Evolutionary conservation across 345 rosid genomes (phyloP), one percentile per base, ranked within the genome.

Genomic region (Carallia pectinifolia): DNA sequence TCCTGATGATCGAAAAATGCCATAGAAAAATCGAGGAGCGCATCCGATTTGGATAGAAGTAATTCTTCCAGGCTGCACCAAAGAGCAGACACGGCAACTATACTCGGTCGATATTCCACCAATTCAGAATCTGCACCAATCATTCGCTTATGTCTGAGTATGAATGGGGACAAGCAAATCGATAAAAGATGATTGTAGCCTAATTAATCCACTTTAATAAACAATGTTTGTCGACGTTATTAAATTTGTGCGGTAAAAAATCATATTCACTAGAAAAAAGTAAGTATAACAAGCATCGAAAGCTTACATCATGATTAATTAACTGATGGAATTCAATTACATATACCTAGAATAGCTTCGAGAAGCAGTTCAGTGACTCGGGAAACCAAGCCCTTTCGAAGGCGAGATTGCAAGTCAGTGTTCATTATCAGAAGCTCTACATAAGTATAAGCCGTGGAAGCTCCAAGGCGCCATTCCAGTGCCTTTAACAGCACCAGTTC

Each of bases 381-480:
- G 52, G 66, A 71, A n/a, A 52, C 67, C 58, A 85, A 66, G 6
- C 79, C 73, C 48, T 72, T 74, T 8, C 70, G 83, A 59, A 75
- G 59, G 31, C 73, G 53, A 61, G 72, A 59, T 47, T 66, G 61
- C 10, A 48, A 62, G 33, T 80, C 71, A 1, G 63, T 55, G 10
- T 66, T 80, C 0, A 76, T 52, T n/a, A 63, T 33, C 29, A 93
- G 68, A 30, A 76, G 67, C 72, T 88, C 85, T 15, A 69, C 70
- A n/a, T 81, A 88, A 38, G 98, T 83, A 65, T 82, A 81, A 10
- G 82, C 59, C 2, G 97, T 89, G 16, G 79, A 71, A 2, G 87
- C 78, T 54, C 77, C 66, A 1, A 93, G 82, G 2, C 85, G 87
- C 97, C 98, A 93, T 4, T 77, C 88, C 30, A 93, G 56, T 36